Conservation (phyloP, 2,329 filamentous ascomycete species). For the Ophiostoma australiae region DNA sequence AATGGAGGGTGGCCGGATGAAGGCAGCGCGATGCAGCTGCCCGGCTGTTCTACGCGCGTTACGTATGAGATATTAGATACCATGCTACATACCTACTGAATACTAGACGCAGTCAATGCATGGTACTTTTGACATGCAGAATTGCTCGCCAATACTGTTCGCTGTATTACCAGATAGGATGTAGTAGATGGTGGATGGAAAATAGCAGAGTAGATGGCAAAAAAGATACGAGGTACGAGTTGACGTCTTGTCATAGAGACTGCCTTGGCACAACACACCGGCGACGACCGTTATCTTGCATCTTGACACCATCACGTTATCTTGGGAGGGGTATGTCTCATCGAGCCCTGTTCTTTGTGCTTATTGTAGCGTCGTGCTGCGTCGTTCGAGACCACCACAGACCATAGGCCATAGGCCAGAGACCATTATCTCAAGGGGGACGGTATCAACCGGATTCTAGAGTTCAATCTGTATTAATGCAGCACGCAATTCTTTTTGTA, state of each 20-base stretch:
- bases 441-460: background rate
- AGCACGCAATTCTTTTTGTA: background rate
- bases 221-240: too few species aligned
- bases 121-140: background rate
- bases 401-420: too few species aligned
- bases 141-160: background rate
- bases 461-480: background rate
- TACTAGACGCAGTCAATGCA: background rate
- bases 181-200: background rate
- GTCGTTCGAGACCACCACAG: background rate
- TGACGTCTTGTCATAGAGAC: too few species aligned
- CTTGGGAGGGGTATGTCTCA: slow-evolving; percentile 7
- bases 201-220: too few species aligned
- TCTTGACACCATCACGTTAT: background rate
- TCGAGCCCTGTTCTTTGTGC: slow-evolving; percentile 3
- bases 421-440: background rate
- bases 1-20: background rate
- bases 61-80: background rate
- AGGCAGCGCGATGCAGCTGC: background rate
- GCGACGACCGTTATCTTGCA: background rate
- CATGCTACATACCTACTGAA: background rate
- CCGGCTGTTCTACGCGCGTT: background rate
- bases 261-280: slow-evolving; percentile 5
- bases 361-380: background rate
- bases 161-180: background rate